Evolutionary conservation across 2,329 filamentous ascomycete species (phyloP).

Genomic region (Colletotrichum coccodes): DNA sequence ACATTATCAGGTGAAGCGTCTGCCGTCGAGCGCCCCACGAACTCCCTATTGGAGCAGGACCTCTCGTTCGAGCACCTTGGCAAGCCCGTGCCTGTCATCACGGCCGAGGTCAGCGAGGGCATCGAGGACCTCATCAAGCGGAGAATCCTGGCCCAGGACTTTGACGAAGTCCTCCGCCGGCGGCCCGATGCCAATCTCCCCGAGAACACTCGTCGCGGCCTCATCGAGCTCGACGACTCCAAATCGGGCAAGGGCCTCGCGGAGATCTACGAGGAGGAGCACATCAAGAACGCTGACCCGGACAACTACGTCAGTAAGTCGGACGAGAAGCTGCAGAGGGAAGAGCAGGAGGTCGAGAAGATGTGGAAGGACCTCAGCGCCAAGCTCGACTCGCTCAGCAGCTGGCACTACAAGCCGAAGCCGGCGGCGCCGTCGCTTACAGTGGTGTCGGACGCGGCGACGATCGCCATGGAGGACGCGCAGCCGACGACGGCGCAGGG

Average conservation of each 20-base stretch:
- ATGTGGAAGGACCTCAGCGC: slow-evolving; percentile 85
- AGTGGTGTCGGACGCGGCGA: slow-evolving; percentile 90
- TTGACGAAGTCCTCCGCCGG: slow-evolving; percentile 89
- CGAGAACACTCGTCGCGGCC: slow-evolving; percentile 71
- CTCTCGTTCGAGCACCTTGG: slow-evolving; percentile 95
- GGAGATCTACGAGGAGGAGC: slow-evolving; percentile 94
- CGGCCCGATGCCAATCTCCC: slow-evolving; percentile 78
- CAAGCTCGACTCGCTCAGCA: slow-evolving; percentile 88
- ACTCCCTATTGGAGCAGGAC: slow-evolving; percentile 94
- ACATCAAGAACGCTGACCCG: slow-evolving; percentile 81
- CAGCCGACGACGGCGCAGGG: slow-evolving; percentile 85
- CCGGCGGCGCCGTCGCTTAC: slow-evolving; percentile 83
- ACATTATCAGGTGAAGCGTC: slow-evolving; percentile 88
- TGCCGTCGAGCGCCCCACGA: slow-evolving; percentile 83
- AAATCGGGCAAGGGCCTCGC: slow-evolving; percentile 90
- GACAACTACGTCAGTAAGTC: slow-evolving; percentile 82
- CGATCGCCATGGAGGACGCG: slow-evolving; percentile 93
- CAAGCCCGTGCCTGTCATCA: slow-evolving; percentile 95
- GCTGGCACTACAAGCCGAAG: slow-evolving; percentile 96
- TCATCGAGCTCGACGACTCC: slow-evolving; percentile 84
- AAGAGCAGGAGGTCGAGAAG: slow-evolving; percentile 83
- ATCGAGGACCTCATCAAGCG: slow-evolving; percentile 96
- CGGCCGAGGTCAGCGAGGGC: slow-evolving; percentile 86
- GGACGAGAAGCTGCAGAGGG: slow-evolving; percentile 83
- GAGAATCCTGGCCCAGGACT: slow-evolving; percentile 88